Conservation (phyloP, 2,329 filamentous ascomycete species). For the Botrytis pseudocinerea region DNA sequence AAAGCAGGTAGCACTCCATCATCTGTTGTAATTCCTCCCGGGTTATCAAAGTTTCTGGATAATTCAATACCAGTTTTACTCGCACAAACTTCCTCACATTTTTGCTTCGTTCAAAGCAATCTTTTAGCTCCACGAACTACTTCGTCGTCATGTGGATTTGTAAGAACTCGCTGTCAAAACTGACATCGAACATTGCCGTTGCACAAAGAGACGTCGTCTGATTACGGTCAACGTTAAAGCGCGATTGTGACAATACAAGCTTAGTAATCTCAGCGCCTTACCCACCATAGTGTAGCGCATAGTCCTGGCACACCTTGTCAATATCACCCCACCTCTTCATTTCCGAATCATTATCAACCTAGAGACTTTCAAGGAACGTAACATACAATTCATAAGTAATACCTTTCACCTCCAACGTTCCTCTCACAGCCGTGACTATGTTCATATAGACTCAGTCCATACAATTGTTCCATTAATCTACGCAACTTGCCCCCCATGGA, state of each 20-base stretch:
- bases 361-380: not conserved
- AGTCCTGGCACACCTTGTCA: not conserved
- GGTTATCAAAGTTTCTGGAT: too few relatives aligned
- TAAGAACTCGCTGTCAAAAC: not conserved
- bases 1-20: not conserved
- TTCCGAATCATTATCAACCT: not conserved
- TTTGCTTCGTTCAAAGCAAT: not conserved
- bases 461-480: not conserved
- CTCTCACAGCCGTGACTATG: not conserved
- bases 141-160: not conserved
- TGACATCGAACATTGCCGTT: not conserved
- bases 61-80: not conserved
- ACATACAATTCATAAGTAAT: not conserved
- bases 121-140: not conserved
- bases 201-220: conserved; percentile 11
- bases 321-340: not conserved
- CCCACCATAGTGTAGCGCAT: not conserved
- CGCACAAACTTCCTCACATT: not conserved
- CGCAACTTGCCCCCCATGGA: not conserved
- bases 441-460: not conserved
- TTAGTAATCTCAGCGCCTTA: not conserved
- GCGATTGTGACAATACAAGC: not conserved
- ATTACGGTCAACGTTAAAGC: conserved; percentile 12
- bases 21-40: not conserved
- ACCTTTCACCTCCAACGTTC: not conserved